Evolutionary conservation across 2,329 filamentous ascomycete species (phyloP).

Genomic region (Raffaelea albimanens): DNA sequence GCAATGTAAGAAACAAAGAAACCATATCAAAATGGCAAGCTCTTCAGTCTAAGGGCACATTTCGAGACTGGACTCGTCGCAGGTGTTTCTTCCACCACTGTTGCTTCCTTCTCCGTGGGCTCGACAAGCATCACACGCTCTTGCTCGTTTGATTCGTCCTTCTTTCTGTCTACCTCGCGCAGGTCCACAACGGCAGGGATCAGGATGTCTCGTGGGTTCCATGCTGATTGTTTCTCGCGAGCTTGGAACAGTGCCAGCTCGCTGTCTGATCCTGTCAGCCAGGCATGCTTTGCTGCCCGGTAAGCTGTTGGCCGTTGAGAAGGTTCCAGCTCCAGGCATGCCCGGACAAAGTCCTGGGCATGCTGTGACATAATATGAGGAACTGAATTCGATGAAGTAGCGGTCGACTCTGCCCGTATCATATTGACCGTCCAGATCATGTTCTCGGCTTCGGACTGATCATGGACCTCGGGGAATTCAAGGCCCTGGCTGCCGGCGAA

Average conservation of each 20-base stretch:
- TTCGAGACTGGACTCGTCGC: too few relatives aligned
- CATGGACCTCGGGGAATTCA: conserved; percentile 12
- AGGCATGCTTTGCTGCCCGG: conserved; percentile 5
- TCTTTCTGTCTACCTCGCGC: too few relatives aligned
- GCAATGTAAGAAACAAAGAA: too few relatives aligned
- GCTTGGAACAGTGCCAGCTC: conserved; percentile 7
- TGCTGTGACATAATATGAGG: conserved; percentile 7
- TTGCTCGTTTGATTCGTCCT: too few relatives aligned
- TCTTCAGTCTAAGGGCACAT: too few relatives aligned
- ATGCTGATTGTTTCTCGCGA: conserved; percentile 3
- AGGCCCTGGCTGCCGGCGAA: conserved; percentile 14
- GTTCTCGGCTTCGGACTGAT: conserved; percentile 4
- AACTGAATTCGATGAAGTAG: too few relatives aligned
- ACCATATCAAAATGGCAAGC: too few relatives aligned
- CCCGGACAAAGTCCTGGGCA: conserved; percentile 9
- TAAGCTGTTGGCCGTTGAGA: conserved; percentile 6
- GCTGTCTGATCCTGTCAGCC: conserved; percentile 5
- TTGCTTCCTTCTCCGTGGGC: too few relatives aligned
- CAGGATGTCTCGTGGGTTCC: conserved; percentile 9
- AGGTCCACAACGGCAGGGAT: conserved; percentile 9
- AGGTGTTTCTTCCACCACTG: too few relatives aligned
- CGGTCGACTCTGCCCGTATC: neutral
- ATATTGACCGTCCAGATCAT: conserved; percentile 9
- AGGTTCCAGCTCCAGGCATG: conserved; percentile 8
- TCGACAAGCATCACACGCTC: too few relatives aligned